phyloP scores from a whole-genome alignment of 768 basidiomycete genomes.

The Russula emetica region DNA sequence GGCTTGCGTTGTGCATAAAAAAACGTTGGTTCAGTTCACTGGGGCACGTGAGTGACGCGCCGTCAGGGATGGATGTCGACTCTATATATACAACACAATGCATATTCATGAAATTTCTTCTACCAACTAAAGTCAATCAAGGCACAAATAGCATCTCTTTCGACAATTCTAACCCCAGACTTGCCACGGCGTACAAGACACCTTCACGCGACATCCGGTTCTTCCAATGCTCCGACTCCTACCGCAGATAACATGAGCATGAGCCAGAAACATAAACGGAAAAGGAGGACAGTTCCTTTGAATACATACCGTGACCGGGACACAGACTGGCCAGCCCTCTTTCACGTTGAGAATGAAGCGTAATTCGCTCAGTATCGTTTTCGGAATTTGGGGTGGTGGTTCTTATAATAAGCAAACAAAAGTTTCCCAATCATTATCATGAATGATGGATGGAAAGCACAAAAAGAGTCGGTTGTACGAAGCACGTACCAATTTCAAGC shows the following conservation, averaged over 20 bases:
- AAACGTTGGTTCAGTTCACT: no score
- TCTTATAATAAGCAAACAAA: neutral
- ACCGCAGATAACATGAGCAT: neutral
- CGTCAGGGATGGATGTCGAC: no score
- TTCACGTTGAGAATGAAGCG: neutral
- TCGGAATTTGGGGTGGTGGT: constrained; percentile 15
- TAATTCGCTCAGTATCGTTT: neutral
- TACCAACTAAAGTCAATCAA: neutral
- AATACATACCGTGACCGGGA: constrained; percentile 18
- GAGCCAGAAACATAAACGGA: no score
- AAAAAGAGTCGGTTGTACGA: neutral
- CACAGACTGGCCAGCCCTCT: neutral
- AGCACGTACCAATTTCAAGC: constrained; percentile 6
- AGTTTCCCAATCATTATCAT: neutral
- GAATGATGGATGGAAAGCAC: no score
- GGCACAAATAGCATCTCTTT: constrained; percentile 28
- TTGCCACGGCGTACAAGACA: constrained; percentile 26
- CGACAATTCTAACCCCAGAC: constrained; percentile 31
- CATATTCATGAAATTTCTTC: no score
- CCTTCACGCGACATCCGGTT: constrained; percentile 15
- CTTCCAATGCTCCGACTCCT: constrained; percentile 29
- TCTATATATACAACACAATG: no score
- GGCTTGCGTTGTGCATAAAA: constrained; percentile 7
- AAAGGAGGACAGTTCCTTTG: neutral
- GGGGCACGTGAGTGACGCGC: neutral